These are phyloP conservation scores for Chrysophaeum taylorii DNA, from an alignment of 352 stramenopile species.

Conservation along the genomic window DNA sequence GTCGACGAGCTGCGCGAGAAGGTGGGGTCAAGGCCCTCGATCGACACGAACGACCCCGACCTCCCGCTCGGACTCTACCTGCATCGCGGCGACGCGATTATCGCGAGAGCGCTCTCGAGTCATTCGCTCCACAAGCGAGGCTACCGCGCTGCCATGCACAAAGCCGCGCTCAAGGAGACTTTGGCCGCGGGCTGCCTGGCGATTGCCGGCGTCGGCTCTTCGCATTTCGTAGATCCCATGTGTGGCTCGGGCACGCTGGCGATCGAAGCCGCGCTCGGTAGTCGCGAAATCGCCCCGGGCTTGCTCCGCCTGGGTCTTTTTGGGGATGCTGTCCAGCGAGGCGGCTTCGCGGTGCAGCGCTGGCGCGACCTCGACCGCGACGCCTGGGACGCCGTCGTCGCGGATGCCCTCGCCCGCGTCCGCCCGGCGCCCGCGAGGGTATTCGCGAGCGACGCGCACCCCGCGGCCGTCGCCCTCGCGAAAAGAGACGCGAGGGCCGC, in stretches of 20 bases:
- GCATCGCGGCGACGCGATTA: slow-evolving; percentile 21
- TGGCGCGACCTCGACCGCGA: slow-evolving; percentile 28
- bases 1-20: slow-evolving; percentile 32
- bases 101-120: slow-evolving; percentile 25
- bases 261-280: slow-evolving; percentile 61
- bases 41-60: slow-evolving; percentile 31
- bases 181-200: slow-evolving; percentile 33
- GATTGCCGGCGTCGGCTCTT: slow-evolving; percentile 18
- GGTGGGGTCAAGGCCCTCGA: slow-evolving; percentile 22
- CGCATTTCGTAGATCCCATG: slow-evolving; percentile 62
- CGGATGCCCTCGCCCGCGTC: slow-evolving; percentile 17
- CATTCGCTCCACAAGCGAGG: slow-evolving; percentile 40
- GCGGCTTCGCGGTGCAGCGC: background rate
- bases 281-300: slow-evolving; percentile 50
- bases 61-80: slow-evolving; percentile 34
- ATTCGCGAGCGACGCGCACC: slow-evolving; percentile 31
- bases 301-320: slow-evolving; percentile 42
- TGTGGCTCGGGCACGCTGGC: slow-evolving; percentile 56
- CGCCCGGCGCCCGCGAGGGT: slow-evolving; percentile 17
- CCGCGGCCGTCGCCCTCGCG: slow-evolving; percentile 27
- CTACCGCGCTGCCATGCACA: slow-evolving; percentile 35
- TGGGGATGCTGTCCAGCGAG: too few species aligned
- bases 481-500: slow-evolving; percentile 14
- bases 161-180: slow-evolving; percentile 35
- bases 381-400: slow-evolving; percentile 20